Evolutionary conservation across 1,284 basidiomycete species (phyloP).

Genomic region (Sanghuangporus sanghuang): DNA sequence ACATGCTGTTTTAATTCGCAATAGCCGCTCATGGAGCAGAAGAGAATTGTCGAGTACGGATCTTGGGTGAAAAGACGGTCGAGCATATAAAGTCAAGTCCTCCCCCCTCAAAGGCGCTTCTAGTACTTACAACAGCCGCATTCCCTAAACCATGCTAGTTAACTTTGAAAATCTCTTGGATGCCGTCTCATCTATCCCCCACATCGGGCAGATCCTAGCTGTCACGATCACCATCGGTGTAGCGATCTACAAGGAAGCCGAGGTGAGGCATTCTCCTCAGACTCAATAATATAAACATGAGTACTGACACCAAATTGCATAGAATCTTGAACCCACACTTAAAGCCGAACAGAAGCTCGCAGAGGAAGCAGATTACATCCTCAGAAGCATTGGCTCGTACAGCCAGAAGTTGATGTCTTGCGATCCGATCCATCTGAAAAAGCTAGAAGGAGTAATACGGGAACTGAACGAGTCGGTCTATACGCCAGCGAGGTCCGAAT

Average conservation of each 20-base stretch:
- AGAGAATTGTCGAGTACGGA: too few relatives aligned
- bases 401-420: background rate
- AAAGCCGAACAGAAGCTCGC: slow-evolving; percentile 1
- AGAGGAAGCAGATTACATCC: background rate
- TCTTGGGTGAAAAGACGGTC: too few relatives aligned
- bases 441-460: background rate
- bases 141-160: background rate
- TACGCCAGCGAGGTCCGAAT: background rate
- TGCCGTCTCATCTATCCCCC: background rate
- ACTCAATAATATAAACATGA: too few relatives aligned
- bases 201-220: background rate
- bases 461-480: background rate
- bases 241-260: background rate
- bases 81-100: too few relatives aligned
- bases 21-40: too few relatives aligned
- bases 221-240: background rate
- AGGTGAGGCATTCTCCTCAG: background rate
- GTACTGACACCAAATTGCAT: background rate
- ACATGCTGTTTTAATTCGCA: too few relatives aligned
- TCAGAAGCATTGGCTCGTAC: background rate
- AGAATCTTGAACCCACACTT: background rate
- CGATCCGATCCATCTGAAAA: background rate
- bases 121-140: too few relatives aligned
- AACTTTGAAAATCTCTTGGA: background rate
- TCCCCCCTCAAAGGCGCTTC: too few relatives aligned